Evolutionary conservation across 768 basidiomycete genomes (phyloP), one percentile per base, ranked within the genome.

Genomic region (Mycena filopes): DNA sequence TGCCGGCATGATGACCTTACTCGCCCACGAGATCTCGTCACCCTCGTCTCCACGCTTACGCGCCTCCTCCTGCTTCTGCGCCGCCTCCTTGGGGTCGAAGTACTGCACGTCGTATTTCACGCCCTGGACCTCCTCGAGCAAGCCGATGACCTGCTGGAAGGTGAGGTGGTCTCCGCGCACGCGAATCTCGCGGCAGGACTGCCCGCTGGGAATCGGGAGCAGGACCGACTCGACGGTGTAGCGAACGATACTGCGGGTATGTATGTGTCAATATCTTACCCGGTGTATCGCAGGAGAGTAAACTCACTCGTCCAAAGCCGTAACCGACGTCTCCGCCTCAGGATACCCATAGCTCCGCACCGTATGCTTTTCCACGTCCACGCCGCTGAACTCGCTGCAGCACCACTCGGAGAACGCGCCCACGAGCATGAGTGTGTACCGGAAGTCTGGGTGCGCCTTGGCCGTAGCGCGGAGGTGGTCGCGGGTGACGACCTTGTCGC

Each of bases 181-280:
- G 51, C 60, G 29, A 42, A 61, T 43, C 8, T 61, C 49, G 33
- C 60, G 60, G 50, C 50, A 33, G 8, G 50, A 45, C 15, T 38
- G 13, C 3, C 60, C 60, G 21, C 20, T 36, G 18, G 38, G 49
- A 40, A 62, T 47, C 16, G 60, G 60, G 13, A 62, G 53, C 42
- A 62, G 45, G 20, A 62, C 41, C 3, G 51, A 54, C 23, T 62
- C 51, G 42, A 55, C 60, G 40, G 53, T 62, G 46, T 62, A 62
- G 16, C 53, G 41, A 18, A 55, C 53, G 36, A 62, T 55, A 25
- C 60, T 62, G 25, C n/a, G n/a, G n/a, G n/a, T n/a, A n/a, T n/a
- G n/a, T n/a, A n/a, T n/a, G n/a, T n/a, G n/a, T n/a, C n/a, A n/a
- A n/a, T n/a, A n/a, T n/a, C n/a, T n/a, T n/a, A n/a, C n/a, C n/a